phyloP scores from a whole-genome alignment of 164 flowering plant genomes.

The Platanus orientalis region DNA sequence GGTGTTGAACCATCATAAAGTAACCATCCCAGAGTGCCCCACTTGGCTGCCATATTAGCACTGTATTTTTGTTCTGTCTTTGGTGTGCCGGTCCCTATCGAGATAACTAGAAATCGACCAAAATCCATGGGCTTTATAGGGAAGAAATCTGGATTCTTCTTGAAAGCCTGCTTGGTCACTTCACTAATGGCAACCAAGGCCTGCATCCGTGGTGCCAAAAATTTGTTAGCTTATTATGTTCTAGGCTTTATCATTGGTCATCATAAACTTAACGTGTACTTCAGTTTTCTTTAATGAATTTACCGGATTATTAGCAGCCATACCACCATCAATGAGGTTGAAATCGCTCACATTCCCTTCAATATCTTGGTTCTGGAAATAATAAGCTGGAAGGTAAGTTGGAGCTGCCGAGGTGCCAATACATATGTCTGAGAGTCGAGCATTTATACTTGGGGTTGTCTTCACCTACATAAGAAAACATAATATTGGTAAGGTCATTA shows the following conservation, averaged over 20 bases:
- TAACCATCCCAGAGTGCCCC: constrained; percentile 36
- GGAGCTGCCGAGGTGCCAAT: constrained; percentile 40
- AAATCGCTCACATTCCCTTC: constrained; percentile 22
- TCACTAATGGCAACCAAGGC: constrained; percentile 27
- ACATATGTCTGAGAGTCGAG: constrained; percentile 31
- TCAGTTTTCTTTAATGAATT: too few species aligned
- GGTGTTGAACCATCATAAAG: constrained; percentile 20
- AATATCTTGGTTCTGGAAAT: constrained; percentile 15
- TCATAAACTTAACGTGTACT: too few species aligned
- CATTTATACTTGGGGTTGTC: constrained; percentile 10
- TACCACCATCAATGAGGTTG: constrained; percentile 34
- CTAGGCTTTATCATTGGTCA: too few species aligned
- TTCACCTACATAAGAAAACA: too few species aligned
- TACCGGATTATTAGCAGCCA: constrained; percentile 38
- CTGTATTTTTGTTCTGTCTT: constrained; percentile 15
- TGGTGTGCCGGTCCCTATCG: constrained; percentile 35
- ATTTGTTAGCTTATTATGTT: too few species aligned
- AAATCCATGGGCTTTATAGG: constrained; percentile 22
- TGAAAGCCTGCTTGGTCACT: constrained; percentile 20
- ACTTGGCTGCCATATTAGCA: constrained; percentile 25
- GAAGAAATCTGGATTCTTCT: constrained; percentile 19
- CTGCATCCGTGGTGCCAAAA: too few species aligned
- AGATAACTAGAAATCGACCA: constrained; percentile 23
- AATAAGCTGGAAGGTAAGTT: constrained; percentile 36
- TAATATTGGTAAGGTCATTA: too few species aligned